Percentiles rank a stretch among this genome's conserved stretches.
phyloP scores from a whole-genome alignment of 768 basidiomycete genomes.

The Hericium rajendrae region DNA sequence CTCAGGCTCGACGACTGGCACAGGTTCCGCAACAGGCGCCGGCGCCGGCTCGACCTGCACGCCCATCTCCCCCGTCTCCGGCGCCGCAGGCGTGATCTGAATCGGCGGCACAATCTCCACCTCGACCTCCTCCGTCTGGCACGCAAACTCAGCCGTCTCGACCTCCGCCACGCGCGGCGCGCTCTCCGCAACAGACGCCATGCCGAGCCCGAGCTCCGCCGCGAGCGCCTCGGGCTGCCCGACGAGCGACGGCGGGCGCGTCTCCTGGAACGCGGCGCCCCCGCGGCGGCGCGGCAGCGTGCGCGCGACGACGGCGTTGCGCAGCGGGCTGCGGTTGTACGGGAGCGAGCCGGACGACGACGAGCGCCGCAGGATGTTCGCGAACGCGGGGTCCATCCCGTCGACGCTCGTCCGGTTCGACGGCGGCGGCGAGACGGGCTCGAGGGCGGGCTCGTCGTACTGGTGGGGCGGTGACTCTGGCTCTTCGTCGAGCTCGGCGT shows the following conservation, averaged over 20 bases:
- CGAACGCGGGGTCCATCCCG: conserved; percentile 82
- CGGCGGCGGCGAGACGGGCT: conserved; percentile 26
- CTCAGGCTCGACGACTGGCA: conserved; percentile 2
- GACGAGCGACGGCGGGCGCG: conserved; percentile 60
- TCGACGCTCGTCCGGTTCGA: conserved; percentile 69
- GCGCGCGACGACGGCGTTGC: conserved; percentile 45
- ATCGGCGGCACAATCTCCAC: conserved; percentile 20
- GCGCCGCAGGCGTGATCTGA: conserved; percentile 19
- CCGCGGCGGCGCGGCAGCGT: conserved; percentile 49
- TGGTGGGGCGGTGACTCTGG: conserved; percentile 12
- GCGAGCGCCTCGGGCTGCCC: conserved; percentile 67
- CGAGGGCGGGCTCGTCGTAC: conserved; percentile 18
- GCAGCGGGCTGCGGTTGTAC: conserved; percentile 49
- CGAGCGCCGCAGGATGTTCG: conserved; percentile 61
- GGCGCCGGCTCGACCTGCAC: conserved; percentile 23
- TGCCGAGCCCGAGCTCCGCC: conserved; percentile 42
- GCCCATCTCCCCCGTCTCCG: conserved; percentile 22
- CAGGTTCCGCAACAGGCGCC: conserved; percentile 1
- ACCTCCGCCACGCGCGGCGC: conserved; percentile 8
- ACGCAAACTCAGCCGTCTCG: conserved; percentile 52
- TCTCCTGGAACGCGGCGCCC: conserved; percentile 61
- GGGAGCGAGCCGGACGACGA: conserved; percentile 31
- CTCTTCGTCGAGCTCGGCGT: conserved; percentile 6
- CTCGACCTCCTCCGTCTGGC: conserved; percentile 55
- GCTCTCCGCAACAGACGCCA: conserved; percentile 33